A percentile compares a stretch with the other conserved stretches of the same genome.
Evolutionary conservation across 345 rosid species (phyloP).

Genomic region (Brassica rapa): DNA sequence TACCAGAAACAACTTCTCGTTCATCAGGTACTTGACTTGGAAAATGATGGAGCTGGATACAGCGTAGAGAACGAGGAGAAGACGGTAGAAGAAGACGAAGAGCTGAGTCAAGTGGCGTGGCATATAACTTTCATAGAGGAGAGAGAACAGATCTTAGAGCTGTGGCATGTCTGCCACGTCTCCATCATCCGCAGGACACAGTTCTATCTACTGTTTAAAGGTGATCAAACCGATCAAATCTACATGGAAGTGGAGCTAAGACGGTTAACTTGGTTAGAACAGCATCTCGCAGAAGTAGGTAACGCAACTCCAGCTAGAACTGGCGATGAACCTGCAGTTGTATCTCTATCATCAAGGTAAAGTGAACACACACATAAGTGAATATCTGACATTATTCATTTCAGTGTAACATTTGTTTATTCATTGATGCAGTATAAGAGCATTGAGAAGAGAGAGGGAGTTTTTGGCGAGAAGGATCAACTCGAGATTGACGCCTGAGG

Average conservation of each 20-base stretch:
- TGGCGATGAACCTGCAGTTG: slow-evolving; percentile 63
- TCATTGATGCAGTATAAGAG: slow-evolving; percentile 57
- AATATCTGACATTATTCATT: background rate
- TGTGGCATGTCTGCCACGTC: slow-evolving; percentile 87
- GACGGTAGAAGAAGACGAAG: slow-evolving; percentile 50
- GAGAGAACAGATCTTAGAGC: slow-evolving; percentile 86
- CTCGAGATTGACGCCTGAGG: slow-evolving; percentile 69
- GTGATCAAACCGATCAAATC: slow-evolving; percentile 95
- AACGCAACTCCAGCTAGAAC: slow-evolving; percentile 66
- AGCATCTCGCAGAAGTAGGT: slow-evolving; percentile 87
- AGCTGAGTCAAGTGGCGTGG: slow-evolving; percentile 77
- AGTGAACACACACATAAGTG: background rate
- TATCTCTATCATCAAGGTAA: slow-evolving; percentile 82
- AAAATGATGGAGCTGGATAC: slow-evolving; percentile 92
- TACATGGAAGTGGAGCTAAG: slow-evolving; percentile 98
- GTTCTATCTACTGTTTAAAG: slow-evolving; percentile 87
- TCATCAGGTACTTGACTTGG: slow-evolving; percentile 98
- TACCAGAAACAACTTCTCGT: slow-evolving; percentile 99
- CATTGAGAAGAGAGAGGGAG: slow-evolving; percentile 89
- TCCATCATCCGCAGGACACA: slow-evolving; percentile 94
- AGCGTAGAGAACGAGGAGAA: slow-evolving; percentile 60
- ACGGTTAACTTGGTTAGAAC: slow-evolving; percentile 92
- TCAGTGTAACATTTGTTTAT: background rate
- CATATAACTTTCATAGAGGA: slow-evolving; percentile 77
- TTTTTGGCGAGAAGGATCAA: slow-evolving; percentile 85